Conservation (phyloP, 2,329 filamentous ascomycete genomes). For the Shiraia bambusicola region DNA sequence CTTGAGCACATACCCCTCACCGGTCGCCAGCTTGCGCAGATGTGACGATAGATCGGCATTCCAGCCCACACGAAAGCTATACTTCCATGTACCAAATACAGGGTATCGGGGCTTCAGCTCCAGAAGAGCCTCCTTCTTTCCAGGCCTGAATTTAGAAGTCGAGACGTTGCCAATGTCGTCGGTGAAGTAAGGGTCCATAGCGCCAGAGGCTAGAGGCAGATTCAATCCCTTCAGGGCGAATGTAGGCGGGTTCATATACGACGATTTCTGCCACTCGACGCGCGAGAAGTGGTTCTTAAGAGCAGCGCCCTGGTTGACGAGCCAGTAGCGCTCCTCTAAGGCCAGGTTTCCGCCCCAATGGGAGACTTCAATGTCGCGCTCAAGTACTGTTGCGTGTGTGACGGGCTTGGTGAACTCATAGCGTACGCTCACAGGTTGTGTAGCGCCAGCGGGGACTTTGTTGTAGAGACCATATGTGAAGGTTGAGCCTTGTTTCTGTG, state of each 20-base stretch:
- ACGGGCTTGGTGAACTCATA: constrained; percentile 96
- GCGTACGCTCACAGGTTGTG: constrained; percentile 72
- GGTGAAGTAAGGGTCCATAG: constrained; percentile 86
- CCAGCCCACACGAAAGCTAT: constrained; percentile 96
- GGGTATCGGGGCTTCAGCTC: constrained; percentile 94
- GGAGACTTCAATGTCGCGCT: constrained; percentile 91
- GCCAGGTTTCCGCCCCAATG: constrained; percentile 98
- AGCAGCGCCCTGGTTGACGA: constrained; percentile 83
- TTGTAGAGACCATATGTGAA: constrained; percentile 89
- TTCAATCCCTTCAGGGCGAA: constrained; percentile 79
- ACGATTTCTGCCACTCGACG: constrained; percentile 50
- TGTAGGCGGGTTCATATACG: constrained; percentile 73
- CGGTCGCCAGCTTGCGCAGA: constrained; percentile 63
- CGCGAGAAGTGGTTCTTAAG: constrained; percentile 56
- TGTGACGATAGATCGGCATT: constrained; percentile 80
- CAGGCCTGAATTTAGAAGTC: constrained; percentile 82
- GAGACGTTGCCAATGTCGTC: constrained; percentile 97
- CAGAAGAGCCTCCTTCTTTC: constrained; percentile 74
- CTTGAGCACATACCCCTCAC: constrained; percentile 78
- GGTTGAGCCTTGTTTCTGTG: constrained; percentile 79
- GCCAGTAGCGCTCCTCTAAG: constrained; percentile 88
- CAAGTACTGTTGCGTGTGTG: constrained; percentile 73
- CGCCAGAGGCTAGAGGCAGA: constrained; percentile 77
- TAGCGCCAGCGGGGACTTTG: constrained; percentile 75
- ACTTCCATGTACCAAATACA: constrained; percentile 97